Evolutionary conservation across 345 rosid genomes (phyloP).

Genomic region (Heritiera fomes): DNA sequence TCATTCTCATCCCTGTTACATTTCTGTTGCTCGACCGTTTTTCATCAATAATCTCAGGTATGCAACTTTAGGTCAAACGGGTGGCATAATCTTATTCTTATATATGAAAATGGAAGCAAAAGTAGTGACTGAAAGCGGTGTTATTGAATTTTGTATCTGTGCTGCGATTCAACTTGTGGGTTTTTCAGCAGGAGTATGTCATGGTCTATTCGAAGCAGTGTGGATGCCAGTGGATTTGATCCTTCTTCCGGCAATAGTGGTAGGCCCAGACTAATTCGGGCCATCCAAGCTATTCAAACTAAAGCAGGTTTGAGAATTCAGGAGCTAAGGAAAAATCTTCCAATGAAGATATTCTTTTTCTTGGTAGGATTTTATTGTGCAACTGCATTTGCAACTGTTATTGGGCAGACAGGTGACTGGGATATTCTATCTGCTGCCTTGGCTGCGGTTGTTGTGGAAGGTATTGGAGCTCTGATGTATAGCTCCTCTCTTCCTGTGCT

Average conservation of each 20-base stretch:
- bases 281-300: conserved; percentile 53
- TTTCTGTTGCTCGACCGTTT: not conserved
- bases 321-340: conserved; percentile 64
- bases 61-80: not conserved
- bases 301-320: conserved; percentile 51
- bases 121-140: not conserved
- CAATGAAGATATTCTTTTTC: conserved; percentile 73
- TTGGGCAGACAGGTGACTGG: conserved; percentile 99
- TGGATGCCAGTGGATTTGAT: conserved; percentile 52
- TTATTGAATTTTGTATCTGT: not conserved
- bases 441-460: conserved; percentile 78
- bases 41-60: not conserved
- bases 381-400: conserved; percentile 75
- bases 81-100: not conserved
- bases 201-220: conserved; percentile 56
- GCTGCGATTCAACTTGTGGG: conserved; percentile 11
- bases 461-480: conserved; percentile 90
- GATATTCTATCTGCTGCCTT: conserved; percentile 91
- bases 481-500: conserved; percentile 57
- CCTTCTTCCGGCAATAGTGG: conserved; percentile 55
- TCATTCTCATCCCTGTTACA: not conserved
- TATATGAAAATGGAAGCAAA: too few species aligned
- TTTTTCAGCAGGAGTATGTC: conserved; percentile 47
- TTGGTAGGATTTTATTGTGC: conserved; percentile 92
- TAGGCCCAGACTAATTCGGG: conserved; percentile 61